Conservation (phyloP, 176 grass and related monocot species). For the Ensete ventricosum region DNA sequence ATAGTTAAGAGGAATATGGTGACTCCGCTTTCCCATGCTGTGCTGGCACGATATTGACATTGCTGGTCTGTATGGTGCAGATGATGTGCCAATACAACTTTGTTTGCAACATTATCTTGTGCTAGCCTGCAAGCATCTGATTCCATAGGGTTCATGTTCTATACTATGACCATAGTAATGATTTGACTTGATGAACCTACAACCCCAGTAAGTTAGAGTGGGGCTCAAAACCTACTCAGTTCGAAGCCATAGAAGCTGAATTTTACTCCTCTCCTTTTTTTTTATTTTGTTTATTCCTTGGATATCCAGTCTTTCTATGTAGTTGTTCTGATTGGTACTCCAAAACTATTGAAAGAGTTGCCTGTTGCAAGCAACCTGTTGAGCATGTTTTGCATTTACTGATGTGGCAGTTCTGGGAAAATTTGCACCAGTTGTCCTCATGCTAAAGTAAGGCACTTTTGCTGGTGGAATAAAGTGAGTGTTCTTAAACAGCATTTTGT, state of each 20-base stretch:
- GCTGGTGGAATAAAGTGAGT: conserved; percentile 95
- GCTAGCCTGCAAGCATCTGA: no score
- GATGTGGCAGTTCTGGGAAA: conserved; percentile 42
- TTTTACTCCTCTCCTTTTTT: neutral
- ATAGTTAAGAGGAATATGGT: no score
- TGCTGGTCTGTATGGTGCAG: no score
- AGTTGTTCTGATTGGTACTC: neutral
- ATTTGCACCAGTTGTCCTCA: conserved; percentile 56
- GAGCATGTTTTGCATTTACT: conserved; percentile 11
- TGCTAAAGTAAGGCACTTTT: conserved; percentile 84
- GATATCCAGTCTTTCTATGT: neutral
- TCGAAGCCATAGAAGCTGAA: neutral
- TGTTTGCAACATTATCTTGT: no score
- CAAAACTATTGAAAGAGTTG: neutral
- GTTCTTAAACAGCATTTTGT: neutral
- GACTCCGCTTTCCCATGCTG: no score
- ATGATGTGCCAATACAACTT: no score
- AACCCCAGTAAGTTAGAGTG: no score
- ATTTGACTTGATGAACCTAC: no score
- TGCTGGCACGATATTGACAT: no score
- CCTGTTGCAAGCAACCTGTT: conserved; percentile 3
- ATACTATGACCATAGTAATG: no score
- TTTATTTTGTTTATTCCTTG: neutral
- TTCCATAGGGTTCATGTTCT: no score
- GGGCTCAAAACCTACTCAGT: neutral